phyloP scores from a whole-genome alignment of 2,329 filamentous ascomycete species.

The Aspergillus carbonarius region DNA sequence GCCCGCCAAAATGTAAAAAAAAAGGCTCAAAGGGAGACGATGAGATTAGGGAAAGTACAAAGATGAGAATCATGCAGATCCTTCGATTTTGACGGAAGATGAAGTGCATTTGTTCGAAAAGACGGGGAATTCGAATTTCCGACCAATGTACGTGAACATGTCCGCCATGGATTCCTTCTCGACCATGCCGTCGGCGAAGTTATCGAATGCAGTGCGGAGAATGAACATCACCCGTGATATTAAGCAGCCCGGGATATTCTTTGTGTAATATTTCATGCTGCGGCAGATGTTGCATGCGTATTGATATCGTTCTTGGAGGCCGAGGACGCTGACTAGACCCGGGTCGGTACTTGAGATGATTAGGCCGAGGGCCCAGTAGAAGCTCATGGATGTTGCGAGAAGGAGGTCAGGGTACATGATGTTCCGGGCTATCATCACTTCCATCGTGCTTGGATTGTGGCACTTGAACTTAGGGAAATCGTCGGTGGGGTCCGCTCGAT shows the following conservation, averaged over 20 bases:
- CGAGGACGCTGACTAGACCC: slow-evolving; percentile 22
- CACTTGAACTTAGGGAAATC: slow-evolving; percentile 23
- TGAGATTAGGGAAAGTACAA: neutral
- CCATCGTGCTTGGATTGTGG: slow-evolving; percentile 21
- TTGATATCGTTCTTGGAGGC: slow-evolving; percentile 25
- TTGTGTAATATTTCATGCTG: slow-evolving; percentile 30
- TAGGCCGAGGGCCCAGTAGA: slow-evolving; percentile 28
- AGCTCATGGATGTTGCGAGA: slow-evolving; percentile 23
- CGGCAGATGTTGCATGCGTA: slow-evolving; percentile 32
- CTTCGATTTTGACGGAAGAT: slow-evolving; percentile 10
- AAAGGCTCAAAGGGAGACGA: neutral
- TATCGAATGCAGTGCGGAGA: slow-evolving; percentile 28
- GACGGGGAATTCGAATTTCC: slow-evolving; percentile 21
- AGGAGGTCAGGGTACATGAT: slow-evolving; percentile 28
- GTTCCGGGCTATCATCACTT: slow-evolving; percentile 14
- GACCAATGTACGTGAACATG: slow-evolving; percentile 25
- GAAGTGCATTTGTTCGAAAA: slow-evolving; percentile 25
- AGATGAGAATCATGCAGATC: neutral
- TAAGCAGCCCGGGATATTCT: slow-evolving; percentile 25
- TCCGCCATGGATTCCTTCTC: slow-evolving; percentile 28
- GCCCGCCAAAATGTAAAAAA: neutral
- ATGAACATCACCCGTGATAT: slow-evolving; percentile 32
- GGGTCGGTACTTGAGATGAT: slow-evolving; percentile 24
- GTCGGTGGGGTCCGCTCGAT: neutral
- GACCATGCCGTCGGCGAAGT: slow-evolving; percentile 25